Evolutionary conservation across 2,329 filamentous ascomycete species (phyloP), one percentile per base, ranked within the genome.

Genomic region (Ascochyta viciae-villosae): DNA sequence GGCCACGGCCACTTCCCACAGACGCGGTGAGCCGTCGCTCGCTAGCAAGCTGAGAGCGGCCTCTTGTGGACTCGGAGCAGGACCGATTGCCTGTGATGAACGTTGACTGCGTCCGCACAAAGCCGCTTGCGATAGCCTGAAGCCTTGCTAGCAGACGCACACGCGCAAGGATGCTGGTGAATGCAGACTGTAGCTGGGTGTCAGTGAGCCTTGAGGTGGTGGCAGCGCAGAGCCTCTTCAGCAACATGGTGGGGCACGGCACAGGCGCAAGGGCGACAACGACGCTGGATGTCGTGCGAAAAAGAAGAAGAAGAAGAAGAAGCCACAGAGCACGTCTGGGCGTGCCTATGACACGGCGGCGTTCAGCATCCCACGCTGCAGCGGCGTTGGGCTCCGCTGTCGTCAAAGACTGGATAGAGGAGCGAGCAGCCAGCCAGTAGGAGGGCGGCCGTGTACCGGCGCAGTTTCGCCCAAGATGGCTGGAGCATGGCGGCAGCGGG

Each of bases 401-500:
- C 38, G 55, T 48, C 47, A 60, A 58, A 61, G 50, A 52, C 55
- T 58, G 61, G n/a, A 54, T 53, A 42, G 50, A 35, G 50, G 40
- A 40, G 35, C 23, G 45, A 54, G 50, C 39, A 34, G 45, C 43
- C 58, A 59, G 60, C 60, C 57, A 65, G 56, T 66, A 50, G 52
- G 55, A 61, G 55, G n/a, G 35, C 58, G 23, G 33, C 42, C 52
- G 52, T 55, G 35, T 26, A 39, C 57, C 44, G 57, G 53, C 43
- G 41, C 53, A 46, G 58, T 31, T 27, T 49, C 43, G 55, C 50
- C 60, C 40, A 52, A 33, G 64, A 63, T 63, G 47, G 59, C 56
- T 63, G 58, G 50, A 54, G 48, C 51, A 52, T 57, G 58, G 63
- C 62, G 60, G 65, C 60, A 60, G 61, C 58, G 53, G 60, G 56